Evolutionary conservation across 768 basidiomycete genomes (phyloP), one percentile per base, ranked within the genome.

Genomic region (Phallus indusiatus): DNA sequence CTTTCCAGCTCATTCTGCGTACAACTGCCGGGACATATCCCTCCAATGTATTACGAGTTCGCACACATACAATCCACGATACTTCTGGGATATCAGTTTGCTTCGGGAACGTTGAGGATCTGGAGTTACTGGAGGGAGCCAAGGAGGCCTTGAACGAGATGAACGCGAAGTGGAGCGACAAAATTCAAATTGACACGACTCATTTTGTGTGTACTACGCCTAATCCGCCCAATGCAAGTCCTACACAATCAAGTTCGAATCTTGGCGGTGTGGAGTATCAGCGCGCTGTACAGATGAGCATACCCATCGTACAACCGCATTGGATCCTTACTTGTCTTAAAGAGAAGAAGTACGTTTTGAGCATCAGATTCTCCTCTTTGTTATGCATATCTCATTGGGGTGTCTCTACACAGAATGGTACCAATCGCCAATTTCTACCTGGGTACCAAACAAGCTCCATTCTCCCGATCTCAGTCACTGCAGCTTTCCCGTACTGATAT

Each of bases 121-220:
- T 74, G 0, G 78, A 82, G 3, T 68, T 94, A 59, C 76, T 95
- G 58, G 86, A 90, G 67, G 85, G 93, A 62, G 85, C 88, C 34
- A 91, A 90, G 70, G 69, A 82, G 57, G 90, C 92, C 8, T 72
- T 99, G 55, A 69, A 78, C 50, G 85, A 89, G 65, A 96, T 98
- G 88, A 81, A 79, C 47, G 95, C 91, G 0, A 87, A 87, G 64
- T 94, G 88, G 86, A 90, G 85, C 66, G 88, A 94, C 64, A 88
- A 84, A 67, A 94, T 99, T 46, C 90, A 94, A 74, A 94, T 98
- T 60, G 95, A 99, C 68, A 98, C 95, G 10, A 97, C 94, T 0
- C 95, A 99, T 71, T 99, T 96, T 64, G 94, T 97, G 47, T 95
- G 94, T 68, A 95, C 93, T 17, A 92, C 89, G 0, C 92, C 94